Evolutionary conservation across 2,329 filamentous ascomycete species (phyloP), one percentile per base, ranked within the genome.

Genomic region (Cladosporium sp.): DNA sequence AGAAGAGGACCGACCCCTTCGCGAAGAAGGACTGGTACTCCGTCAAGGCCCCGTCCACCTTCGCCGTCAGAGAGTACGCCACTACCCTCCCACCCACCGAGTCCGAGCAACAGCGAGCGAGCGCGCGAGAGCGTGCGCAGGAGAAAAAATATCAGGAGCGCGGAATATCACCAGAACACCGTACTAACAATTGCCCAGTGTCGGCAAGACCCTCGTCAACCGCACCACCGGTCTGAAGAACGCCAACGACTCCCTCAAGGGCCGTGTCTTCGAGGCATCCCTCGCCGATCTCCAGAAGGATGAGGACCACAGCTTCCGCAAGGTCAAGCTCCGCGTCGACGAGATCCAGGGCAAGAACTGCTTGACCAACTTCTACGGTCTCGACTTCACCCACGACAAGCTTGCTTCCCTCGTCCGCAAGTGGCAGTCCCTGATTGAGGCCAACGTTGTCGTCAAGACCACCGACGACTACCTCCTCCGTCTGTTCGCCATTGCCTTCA

Each of bases 351-450:
- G 94, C 85, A 97, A 97, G 88, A 97, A 96, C 88, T 97, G 94
- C 84, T 83, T 99, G 80, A 97, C 94, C 85, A 97, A 97, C 88
- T 99, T 99, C 89, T 92, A 99, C 88, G 94, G 94, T 72, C 88
- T 99, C 78, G 94, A 99, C 84, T 97, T 99, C 89, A 99, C 94
- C 77, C 97, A 94, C 72, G 94, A 99, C 88, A 99, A 99, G 87
- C 89, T 99, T 73, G 90, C 94, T 77, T 97, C 94, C 66, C 88
- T 99, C 69, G 94, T 99, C 73, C 92, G 94, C 84, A 99, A 99
- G 85, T 99, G 94, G 94, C 94, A 99, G 83, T 88, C 92, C 66
- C 86, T 99, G 75, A 97, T 99, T 72, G 94, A 99, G 87, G 94
- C 94, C 84, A 99, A 99, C 80, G 88, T 97, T 75, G 96, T 95